A percentile compares a stretch with the other conserved stretches of the same genome.
These are phyloP conservation scores for Plectosphaerella sp. DNA, from an alignment of 2,329 filamentous ascomycete genomes.

Conservation along the genomic window DNA sequence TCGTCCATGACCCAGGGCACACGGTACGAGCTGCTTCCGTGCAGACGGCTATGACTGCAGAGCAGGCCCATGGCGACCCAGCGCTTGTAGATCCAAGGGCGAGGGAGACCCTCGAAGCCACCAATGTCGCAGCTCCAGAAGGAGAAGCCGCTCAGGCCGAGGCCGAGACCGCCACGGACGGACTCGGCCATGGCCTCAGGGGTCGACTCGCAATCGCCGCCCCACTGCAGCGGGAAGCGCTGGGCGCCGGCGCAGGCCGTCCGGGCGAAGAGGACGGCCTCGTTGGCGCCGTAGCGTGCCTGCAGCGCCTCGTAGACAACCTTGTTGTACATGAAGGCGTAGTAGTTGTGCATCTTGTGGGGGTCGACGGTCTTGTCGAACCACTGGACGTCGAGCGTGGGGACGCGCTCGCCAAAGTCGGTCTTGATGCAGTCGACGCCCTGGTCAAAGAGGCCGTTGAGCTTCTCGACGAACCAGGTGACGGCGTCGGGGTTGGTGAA, in stretches of 20 bases:
- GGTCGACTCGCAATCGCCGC: slow-evolving; percentile 71
- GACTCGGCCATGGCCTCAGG: slow-evolving; percentile 71
- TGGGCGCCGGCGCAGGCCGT: slow-evolving; percentile 65
- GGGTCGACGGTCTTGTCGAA: slow-evolving; percentile 55
- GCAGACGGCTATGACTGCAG: slow-evolving; percentile 65
- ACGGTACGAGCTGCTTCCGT: slow-evolving; percentile 66
- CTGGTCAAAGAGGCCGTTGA: slow-evolving; percentile 60
- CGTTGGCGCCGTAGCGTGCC: slow-evolving; percentile 41
- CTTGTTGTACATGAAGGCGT: slow-evolving; percentile 70
- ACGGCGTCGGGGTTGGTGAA: slow-evolving; percentile 68
- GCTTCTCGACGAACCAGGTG: slow-evolving; percentile 59
- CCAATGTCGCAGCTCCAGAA: slow-evolving; percentile 71
- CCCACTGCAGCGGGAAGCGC: slow-evolving; percentile 67
- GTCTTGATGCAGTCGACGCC: slow-evolving; percentile 72
- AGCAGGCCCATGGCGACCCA: slow-evolving; percentile 75
- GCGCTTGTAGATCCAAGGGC: slow-evolving; percentile 68
- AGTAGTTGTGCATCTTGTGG: slow-evolving; percentile 71
- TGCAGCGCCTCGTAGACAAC: slow-evolving; percentile 63
- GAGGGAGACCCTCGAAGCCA: slow-evolving; percentile 65
- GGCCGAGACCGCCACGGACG: slow-evolving; percentile 58
- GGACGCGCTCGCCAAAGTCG: slow-evolving; percentile 71
- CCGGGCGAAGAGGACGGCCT: slow-evolving; percentile 63
- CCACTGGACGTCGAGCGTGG: slow-evolving; percentile 61
- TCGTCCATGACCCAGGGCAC: slow-evolving; percentile 71
- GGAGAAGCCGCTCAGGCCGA: slow-evolving; percentile 60